A percentile compares a stretch with the other conserved stretches of the same genome.
Evolutionary conservation across 352 stramenopile genomes (phyloP).

Genomic region (Pythium insidiosum): DNA sequence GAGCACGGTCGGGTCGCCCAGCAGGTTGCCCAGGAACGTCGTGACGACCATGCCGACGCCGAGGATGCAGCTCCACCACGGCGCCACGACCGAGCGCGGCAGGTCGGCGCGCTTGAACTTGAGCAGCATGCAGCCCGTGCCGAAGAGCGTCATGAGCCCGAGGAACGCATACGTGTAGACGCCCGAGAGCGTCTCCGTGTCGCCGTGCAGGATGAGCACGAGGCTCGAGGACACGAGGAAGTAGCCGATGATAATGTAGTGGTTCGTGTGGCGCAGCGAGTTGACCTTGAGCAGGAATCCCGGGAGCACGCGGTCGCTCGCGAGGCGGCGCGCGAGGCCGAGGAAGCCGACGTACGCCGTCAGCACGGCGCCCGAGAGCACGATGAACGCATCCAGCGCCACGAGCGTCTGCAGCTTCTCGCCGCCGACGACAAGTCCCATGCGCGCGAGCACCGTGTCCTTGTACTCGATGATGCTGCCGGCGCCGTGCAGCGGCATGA

Average conservation of each 20-base stretch:
- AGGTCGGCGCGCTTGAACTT: conserved; percentile 92
- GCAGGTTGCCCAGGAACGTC: conserved; percentile 80
- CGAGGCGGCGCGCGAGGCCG: conserved; percentile 87
- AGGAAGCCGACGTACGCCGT: conserved; percentile 92
- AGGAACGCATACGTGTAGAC: conserved; percentile 96
- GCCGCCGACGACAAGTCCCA: conserved; percentile 78
- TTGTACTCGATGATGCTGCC: conserved; percentile 77
- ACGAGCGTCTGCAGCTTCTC: conserved; percentile 71
- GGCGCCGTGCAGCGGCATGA: conserved; percentile 74
- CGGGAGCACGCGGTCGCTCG: conserved; percentile 84
- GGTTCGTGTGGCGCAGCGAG: conserved; percentile 80
- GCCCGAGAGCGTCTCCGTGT: conserved; percentile 88
- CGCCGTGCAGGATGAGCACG: conserved; percentile 85
- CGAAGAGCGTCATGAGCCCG: conserved; percentile 92
- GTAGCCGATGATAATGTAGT: conserved; percentile 91
- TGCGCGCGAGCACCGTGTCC: conserved; percentile 87
- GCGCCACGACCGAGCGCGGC: conserved; percentile 77
- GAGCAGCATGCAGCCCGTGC: conserved; percentile 89
- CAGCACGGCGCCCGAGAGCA: conserved; percentile 89
- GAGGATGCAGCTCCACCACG: conserved; percentile 83
- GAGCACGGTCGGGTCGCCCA: conserved; percentile 79
- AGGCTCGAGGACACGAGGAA: conserved; percentile 85
- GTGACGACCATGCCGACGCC: conserved; percentile 76
- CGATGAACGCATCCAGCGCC: conserved; percentile 90
- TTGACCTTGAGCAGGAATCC: conserved; percentile 79